phyloP scores from a whole-genome alignment of 1,284 basidiomycete genomes.

The Thelephora terrestris region DNA sequence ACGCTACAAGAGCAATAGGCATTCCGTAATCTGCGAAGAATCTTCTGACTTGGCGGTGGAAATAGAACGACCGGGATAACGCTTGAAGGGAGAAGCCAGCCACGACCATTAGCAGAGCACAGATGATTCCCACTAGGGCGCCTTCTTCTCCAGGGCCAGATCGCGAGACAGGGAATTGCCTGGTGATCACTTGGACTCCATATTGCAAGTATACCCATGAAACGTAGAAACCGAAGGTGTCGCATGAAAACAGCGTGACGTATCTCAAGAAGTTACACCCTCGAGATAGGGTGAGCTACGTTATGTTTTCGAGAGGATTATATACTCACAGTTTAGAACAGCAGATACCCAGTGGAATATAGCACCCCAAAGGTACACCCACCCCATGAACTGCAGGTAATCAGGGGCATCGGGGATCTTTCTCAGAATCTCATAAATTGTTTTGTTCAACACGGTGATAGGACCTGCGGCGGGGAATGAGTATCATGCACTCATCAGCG shows the following conservation, averaged over 20 bases:
- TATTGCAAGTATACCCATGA: constrained; percentile 86
- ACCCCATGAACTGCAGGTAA: constrained; percentile 84
- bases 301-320: background rate
- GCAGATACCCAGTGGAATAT: constrained; percentile 89
- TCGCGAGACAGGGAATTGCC: constrained; percentile 45
- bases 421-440: constrained; percentile 73
- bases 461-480: constrained; percentile 41
- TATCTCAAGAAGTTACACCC: constrained; percentile 79
- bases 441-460: constrained; percentile 88
- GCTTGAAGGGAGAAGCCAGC: constrained; percentile 65
- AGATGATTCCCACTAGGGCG: constrained; percentile 63
- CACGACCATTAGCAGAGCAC: constrained; percentile 70
- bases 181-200: constrained; percentile 73
- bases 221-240: constrained; percentile 92
- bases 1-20: constrained; percentile 72
- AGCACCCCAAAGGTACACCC: constrained; percentile 91
- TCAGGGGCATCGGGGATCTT: constrained; percentile 47
- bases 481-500: background rate
- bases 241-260: constrained; percentile 86
- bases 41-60: constrained; percentile 62
- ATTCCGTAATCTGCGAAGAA: constrained; percentile 85
- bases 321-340: constrained; percentile 62
- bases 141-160: constrained; percentile 27
- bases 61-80: constrained; percentile 52
- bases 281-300: constrained; percentile 20